A percentile compares a stretch with the other conserved stretches of the same genome.
phyloP scores from a whole-genome alignment of 768 basidiomycete species.

The Trametes villosa region DNA sequence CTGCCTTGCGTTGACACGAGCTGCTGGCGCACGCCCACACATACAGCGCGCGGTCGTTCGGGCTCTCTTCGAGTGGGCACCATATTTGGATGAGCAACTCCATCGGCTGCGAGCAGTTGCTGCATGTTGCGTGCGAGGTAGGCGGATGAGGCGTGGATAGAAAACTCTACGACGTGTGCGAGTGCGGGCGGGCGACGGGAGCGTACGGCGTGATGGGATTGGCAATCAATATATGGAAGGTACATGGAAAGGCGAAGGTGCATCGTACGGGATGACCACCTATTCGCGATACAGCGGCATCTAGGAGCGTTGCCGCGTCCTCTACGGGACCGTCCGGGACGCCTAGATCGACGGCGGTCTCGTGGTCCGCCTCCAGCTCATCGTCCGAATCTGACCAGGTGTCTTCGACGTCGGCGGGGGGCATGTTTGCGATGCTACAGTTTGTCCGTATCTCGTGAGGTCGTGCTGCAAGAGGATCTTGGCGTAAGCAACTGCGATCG shows the following conservation, averaged over 20 bases:
- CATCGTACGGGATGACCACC: conserved; percentile 88
- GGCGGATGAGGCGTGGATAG: conserved; percentile 70
- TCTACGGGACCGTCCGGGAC: conserved; percentile 77
- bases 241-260: conserved; percentile 53
- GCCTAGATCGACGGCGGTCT: conserved; percentile 79
- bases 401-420: conserved; percentile 54
- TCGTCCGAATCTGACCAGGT: conserved; percentile 87
- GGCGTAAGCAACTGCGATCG: conserved; percentile 13
- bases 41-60: conserved; percentile 84
- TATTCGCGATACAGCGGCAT: conserved; percentile 87
- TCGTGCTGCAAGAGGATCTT: conserved; percentile 22
- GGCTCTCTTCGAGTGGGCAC: conserved; percentile 87
- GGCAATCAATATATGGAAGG: conserved; percentile 41
- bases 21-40: conserved; percentile 80
- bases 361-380: conserved; percentile 55
- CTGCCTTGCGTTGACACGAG: conserved; percentile 73
- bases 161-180: conserved; percentile 59
- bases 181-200: neutral
- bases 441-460: conserved; percentile 1
- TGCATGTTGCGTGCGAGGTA: conserved; percentile 68
- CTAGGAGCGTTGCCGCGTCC: conserved; percentile 58
- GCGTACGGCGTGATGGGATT: conserved; percentile 6
- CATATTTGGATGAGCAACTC: conserved; percentile 86
- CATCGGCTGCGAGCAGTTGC: conserved; percentile 72
- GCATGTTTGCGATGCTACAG: conserved; percentile 17